A percentile compares a stretch with the other conserved stretches of the same genome.
phyloP scores from a whole-genome alignment of 148 eudicot species.

The Suaeda aralocaspica region DNA sequence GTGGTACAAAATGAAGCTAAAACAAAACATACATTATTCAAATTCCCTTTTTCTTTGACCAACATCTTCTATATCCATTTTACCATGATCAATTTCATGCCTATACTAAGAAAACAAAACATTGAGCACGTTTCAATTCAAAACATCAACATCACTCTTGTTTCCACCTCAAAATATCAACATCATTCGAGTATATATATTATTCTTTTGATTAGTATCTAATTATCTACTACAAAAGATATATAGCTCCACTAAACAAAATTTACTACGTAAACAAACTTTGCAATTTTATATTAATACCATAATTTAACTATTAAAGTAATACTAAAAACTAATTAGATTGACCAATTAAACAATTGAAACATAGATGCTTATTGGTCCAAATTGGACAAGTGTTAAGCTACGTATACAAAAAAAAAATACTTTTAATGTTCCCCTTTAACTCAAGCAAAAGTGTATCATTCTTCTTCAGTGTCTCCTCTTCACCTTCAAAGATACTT shows the following conservation, averaged over 20 bases:
- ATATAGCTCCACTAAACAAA: background rate
- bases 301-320: background rate
- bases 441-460: background rate
- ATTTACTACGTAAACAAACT: background rate
- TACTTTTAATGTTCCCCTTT: slow-evolving; percentile 16
- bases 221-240: background rate
- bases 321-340: background rate
- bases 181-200: background rate
- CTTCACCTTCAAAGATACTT: slow-evolving; percentile 21
- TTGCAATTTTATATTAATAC: background rate
- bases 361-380: background rate
- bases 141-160: too few relatives aligned
- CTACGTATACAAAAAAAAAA: background rate
- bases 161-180: slow-evolving; percentile 10
- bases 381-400: slow-evolving; percentile 3
- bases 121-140: slow-evolving; percentile 3
- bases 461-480: slow-evolving; percentile 1
- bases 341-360: background rate
- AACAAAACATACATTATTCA: too few relatives aligned
- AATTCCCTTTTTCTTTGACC: too few relatives aligned
- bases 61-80: too few relatives aligned
- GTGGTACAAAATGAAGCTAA: too few relatives aligned
- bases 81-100: background rate
- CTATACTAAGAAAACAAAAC: background rate
- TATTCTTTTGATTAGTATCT: background rate